Conservation (phyloP, 495 filamentous ascomycete species). For the Penicillium arizonense region DNA sequence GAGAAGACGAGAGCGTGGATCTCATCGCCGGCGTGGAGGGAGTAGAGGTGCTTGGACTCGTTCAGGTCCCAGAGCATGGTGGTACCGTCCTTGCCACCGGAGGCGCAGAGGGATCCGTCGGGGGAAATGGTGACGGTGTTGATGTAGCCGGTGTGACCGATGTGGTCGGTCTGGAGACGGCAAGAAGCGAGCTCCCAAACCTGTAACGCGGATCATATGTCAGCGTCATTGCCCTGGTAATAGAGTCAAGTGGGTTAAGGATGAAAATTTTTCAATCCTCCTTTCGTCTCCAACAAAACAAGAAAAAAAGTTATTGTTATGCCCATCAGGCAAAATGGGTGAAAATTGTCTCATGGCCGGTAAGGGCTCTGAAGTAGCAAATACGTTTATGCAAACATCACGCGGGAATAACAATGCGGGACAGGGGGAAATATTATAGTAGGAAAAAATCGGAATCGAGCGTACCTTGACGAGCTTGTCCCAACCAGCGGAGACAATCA, state of each 20-base stretch:
- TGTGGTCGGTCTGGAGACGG: constrained; percentile 99
- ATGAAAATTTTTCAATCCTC: constrained; percentile 10
- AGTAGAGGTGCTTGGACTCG: constrained; percentile 99
- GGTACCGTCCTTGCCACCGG: constrained; percentile 98
- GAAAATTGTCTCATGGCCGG: constrained; percentile 94
- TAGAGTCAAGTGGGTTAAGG: constrained; percentile 7
- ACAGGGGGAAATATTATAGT: not conserved
- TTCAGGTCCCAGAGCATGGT: constrained; percentile 99
- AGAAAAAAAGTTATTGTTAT: constrained; percentile 23
- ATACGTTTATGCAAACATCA: constrained; percentile 99
- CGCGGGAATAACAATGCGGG: constrained; percentile 42
- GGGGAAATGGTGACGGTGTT: constrained; percentile 99
- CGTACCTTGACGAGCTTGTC: constrained; percentile 99
- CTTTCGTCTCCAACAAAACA: constrained; percentile 11
- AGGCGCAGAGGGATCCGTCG: constrained; percentile 98
- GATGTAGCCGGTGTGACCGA: constrained; percentile 99
- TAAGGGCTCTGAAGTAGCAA: constrained; percentile 99
- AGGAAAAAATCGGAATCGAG: constrained; percentile 19
- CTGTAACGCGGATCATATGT: constrained; percentile 45
- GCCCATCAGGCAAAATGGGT: constrained; percentile 81
- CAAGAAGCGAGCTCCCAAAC: constrained; percentile 99
- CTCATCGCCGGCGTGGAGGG: constrained; percentile 97
- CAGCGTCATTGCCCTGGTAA: constrained; percentile 19
- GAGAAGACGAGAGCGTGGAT: constrained; percentile 99
- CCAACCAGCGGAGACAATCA: constrained; percentile 98